These are phyloP conservation scores for Aureobasidium sp. DNA, from an alignment of 2,329 filamentous ascomycete genomes.

Conservation along the genomic window DNA sequence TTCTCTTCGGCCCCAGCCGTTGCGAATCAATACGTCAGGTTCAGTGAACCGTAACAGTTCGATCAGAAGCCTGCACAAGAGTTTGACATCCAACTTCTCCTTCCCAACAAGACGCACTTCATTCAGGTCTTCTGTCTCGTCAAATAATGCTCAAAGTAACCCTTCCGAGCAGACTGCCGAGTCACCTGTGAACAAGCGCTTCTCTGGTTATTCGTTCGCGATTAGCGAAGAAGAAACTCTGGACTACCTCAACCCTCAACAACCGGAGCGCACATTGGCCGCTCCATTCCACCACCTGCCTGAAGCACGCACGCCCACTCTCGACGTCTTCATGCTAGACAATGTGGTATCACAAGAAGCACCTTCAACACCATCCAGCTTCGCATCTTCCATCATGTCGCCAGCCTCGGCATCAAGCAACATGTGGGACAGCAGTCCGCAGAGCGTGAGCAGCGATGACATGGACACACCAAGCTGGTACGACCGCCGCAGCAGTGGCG, in stretches of 20 bases:
- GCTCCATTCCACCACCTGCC: neutral
- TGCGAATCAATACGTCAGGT: constrained; percentile 12
- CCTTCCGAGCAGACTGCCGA: neutral
- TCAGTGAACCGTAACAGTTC: constrained; percentile 8
- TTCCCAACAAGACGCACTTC: constrained; percentile 11
- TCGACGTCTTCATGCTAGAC: constrained; percentile 11
- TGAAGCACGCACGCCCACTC: constrained; percentile 11
- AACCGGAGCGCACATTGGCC: neutral
- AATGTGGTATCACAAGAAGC: neutral
- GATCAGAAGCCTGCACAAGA: constrained; percentile 6
- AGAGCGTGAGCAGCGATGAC: neutral
- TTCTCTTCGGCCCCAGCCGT: constrained; percentile 10
- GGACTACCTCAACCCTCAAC: neutral
- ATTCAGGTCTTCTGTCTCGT: neutral
- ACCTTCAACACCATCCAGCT: neutral
- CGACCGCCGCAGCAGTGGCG: neutral
- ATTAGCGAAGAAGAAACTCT: constrained; percentile 6
- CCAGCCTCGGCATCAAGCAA: neutral
- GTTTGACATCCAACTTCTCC: constrained; percentile 5
- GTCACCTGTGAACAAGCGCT: neutral
- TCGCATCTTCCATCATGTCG: neutral
- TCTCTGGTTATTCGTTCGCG: neutral
- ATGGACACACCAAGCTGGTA: neutral
- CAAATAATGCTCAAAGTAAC: neutral
- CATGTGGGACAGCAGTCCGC: neutral